Evolutionary conservation across 2,329 filamentous ascomycete genomes (phyloP).

Genomic region (Cordyceps militaris): DNA sequence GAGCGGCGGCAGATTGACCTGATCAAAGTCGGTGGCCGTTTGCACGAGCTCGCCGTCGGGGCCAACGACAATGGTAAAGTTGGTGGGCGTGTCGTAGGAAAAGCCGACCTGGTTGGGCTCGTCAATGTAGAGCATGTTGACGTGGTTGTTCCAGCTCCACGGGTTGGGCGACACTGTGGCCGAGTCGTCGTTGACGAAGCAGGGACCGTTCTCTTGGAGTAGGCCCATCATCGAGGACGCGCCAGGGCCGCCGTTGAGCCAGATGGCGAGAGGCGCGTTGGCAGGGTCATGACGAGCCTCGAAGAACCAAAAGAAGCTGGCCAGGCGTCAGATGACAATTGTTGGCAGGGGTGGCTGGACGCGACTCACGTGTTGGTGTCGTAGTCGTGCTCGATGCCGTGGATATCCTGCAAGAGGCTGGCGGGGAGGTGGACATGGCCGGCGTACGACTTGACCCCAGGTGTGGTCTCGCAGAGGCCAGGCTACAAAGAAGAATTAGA

Average conservation of each 20-base stretch:
- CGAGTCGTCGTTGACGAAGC: conserved; percentile 39
- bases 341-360: background rate
- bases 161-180: conserved; percentile 47
- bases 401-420: conserved; percentile 25
- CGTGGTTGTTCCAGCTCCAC: conserved; percentile 56
- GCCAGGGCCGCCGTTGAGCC: conserved; percentile 60
- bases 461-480: conserved; percentile 50
- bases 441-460: conserved; percentile 56
- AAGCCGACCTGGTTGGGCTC: conserved; percentile 62
- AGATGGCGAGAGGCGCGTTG: conserved; percentile 46
- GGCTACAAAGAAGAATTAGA: conserved; percentile 31
- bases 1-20: conserved; percentile 26
- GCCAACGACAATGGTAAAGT: conserved; percentile 48
- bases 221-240: conserved; percentile 57
- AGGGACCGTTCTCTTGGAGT: conserved; percentile 53
- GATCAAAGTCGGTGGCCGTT: conserved; percentile 27
- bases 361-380: conserved; percentile 38
- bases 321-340: background rate
- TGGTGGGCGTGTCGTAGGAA: conserved; percentile 58
- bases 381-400: conserved; percentile 40
- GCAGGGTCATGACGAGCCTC: conserved; percentile 34
- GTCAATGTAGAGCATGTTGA: conserved; percentile 49
- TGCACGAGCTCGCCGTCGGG: conserved; percentile 42
- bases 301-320: conserved; percentile 44
- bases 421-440: conserved; percentile 55